These are phyloP conservation scores for Coffea humblotiana DNA, from an alignment of 305 asterid genomes.

Conservation along the genomic window DNA sequence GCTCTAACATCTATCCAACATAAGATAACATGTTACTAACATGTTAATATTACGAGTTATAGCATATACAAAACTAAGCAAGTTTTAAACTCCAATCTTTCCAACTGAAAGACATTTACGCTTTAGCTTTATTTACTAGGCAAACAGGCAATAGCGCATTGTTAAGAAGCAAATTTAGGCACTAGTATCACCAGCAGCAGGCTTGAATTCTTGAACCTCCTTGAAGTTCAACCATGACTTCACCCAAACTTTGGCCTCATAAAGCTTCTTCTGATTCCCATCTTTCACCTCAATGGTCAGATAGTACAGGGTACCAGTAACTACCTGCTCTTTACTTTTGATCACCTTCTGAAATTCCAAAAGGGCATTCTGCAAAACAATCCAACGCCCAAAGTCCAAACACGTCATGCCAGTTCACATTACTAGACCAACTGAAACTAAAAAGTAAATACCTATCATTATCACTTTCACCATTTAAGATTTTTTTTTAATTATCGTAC, in stretches of 20 bases:
- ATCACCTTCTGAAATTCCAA: conserved; percentile 51
- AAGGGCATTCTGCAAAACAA: conserved; percentile 43
- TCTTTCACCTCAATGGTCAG: conserved; percentile 57
- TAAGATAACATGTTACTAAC: neutral
- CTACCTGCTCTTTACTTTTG: conserved; percentile 55
- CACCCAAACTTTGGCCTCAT: conserved; percentile 50
- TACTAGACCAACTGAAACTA: neutral
- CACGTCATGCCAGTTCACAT: neutral
- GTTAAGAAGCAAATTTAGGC: conserved; percentile 8
- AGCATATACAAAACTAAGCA: neutral
- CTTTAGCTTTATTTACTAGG: conserved; percentile 21
- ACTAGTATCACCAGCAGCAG: conserved; percentile 26
- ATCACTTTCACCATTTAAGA: neutral
- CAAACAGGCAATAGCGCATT: neutral
- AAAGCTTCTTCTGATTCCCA: conserved; percentile 49
- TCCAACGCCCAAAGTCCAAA: neutral
- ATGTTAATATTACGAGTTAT: neutral
- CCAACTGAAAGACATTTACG: neutral
- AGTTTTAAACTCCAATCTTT: neutral
- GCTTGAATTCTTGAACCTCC: conserved; percentile 39
- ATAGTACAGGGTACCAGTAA: conserved; percentile 53
- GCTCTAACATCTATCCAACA: neutral
- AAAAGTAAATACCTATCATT: neutral
- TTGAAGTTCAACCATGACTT: conserved; percentile 40
- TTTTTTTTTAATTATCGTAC: too few relatives aligned